Evolutionary conservation across 108 stramenopile species (phyloP), one percentile per base, ranked within the genome.

Genomic region (Discostella stelligeroides): DNA sequence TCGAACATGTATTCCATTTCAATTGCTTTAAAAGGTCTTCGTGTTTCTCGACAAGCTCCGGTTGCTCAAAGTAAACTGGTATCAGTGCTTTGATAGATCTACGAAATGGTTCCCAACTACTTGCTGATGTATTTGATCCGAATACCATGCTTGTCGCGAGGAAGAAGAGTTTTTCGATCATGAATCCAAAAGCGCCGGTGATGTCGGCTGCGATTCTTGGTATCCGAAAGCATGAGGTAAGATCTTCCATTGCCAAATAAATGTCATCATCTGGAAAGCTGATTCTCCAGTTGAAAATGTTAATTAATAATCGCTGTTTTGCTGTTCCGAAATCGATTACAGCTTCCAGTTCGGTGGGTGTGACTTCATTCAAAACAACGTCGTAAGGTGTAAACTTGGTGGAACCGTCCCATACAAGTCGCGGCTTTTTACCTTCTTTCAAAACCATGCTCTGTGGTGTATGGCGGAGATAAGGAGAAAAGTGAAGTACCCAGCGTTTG

Each of bases 101-200:
- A 1, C 37, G 25, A 39, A 56, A 39, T 7, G 53, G 48, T 49
- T 49, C 48, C 48, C 48, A 49, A 18, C 48, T 49, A 23, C 48
- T 49, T 4, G 48, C 48, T 18, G 48, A 49, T 0, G 48, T 23
- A 18, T 18, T 17, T 8, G 17, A 49, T 7, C 1, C 7, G 46
- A n/a, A n/a, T n/a, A n/a, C n/a, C n/a, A n/a, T n/a, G n/a, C n/a
- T n/a, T n/a, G n/a, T n/a, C n/a, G n/a, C 15, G 4, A 47, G 46
- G 46, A 47, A 47, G 46, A 18, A 47, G 15, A 53, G 23, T 23
- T 53, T 53, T 1, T 23, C 23, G 21, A 53, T 11, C 1, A 23
- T 53, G 20, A 53, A 53, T 23, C 51, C 51, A 7, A 53, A 53
- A 24, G 51, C 51, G 11, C 51, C 53, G 53, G 53, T 28, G 2